Percentiles rank a stretch among this genome's conserved stretches.
Conservation (phyloP, 2,329 filamentous ascomycete genomes). For the Didymella glomerata region DNA sequence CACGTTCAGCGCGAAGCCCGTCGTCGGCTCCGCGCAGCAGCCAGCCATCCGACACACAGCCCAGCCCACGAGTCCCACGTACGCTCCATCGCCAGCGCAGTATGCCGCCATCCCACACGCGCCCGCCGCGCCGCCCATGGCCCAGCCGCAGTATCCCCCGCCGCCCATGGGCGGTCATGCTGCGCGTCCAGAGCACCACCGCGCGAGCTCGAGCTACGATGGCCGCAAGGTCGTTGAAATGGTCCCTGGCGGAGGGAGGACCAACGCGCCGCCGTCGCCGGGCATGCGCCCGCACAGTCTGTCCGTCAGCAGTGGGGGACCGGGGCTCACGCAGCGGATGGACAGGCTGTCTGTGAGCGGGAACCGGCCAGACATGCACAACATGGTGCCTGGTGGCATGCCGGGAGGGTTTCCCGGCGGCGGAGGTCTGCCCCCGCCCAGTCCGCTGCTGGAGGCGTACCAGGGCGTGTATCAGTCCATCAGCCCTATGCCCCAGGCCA, state of each 20-base stretch:
- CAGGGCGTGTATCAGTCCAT: conserved; percentile 93
- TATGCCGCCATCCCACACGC: conserved; percentile 38
- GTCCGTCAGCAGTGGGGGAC: conserved; percentile 31
- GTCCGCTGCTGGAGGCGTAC: conserved; percentile 90
- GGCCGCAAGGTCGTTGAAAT: conserved; percentile 54
- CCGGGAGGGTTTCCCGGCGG: conserved; percentile 35
- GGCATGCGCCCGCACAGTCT: conserved; percentile 43
- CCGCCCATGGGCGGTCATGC: conserved; percentile 45
- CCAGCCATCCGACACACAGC: conserved; percentile 38
- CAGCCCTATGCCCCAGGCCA: conserved; percentile 90
- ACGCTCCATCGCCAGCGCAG: conserved; percentile 29
- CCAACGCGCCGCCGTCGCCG: conserved; percentile 43
- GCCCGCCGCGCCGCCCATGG: conserved; percentile 22
- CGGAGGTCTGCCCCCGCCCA: conserved; percentile 68
- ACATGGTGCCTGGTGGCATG: conserved; percentile 46
- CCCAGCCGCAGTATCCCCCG: conserved; percentile 40
- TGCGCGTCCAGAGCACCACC: conserved; percentile 37
- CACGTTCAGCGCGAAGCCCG: conserved; percentile 54
- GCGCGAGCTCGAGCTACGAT: conserved; percentile 40
- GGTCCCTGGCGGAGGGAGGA: conserved; percentile 46
- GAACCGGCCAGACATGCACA: conserved; percentile 40
- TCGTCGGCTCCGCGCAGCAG: conserved; percentile 28
- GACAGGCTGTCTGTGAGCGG: conserved; percentile 59
- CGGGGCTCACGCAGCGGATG: conserved; percentile 53
- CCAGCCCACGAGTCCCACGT: conserved; percentile 34